Evolutionary conservation across 768 basidiomycete species (phyloP).

Genomic region (Multifurca ochricompacta): DNA sequence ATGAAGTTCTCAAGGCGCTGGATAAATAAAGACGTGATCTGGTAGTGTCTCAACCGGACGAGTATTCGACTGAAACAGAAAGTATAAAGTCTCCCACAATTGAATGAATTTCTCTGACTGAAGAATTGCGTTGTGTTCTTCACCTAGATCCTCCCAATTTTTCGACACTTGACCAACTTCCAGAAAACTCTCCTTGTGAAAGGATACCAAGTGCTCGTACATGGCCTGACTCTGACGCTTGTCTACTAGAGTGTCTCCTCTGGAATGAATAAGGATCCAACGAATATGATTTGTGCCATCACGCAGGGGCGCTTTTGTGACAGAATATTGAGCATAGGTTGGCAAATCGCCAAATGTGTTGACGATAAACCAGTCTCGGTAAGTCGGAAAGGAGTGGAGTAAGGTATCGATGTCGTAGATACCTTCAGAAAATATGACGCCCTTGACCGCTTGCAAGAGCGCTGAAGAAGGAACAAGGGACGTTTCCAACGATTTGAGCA

Average conservation of each 20-base stretch:
- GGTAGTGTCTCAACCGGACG: background rate
- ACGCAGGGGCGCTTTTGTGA: conserved; percentile 35
- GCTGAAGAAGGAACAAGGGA: conserved; percentile 37
- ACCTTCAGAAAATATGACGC: conserved; percentile 62
- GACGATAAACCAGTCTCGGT: conserved; percentile 62
- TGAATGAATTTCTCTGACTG: conserved; percentile 35
- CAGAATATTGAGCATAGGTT: conserved; percentile 44
- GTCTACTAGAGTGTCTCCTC: conserved; percentile 63
- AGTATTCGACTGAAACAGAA: background rate
- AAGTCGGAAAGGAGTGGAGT: conserved; percentile 55
- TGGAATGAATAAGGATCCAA: conserved; percentile 75
- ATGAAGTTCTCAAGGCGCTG: conserved; percentile 43
- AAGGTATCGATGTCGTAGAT: conserved; percentile 69
- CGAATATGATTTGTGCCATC: conserved; percentile 30
- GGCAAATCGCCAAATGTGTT: conserved; percentile 46
- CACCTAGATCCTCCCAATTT: conserved; percentile 35
- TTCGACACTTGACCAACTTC: conserved; percentile 24
- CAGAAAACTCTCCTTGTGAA: conserved; percentile 28
- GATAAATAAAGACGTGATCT: background rate
- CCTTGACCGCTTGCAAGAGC: conserved; percentile 41
- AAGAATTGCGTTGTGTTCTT: conserved; percentile 52
- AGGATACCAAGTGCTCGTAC: conserved; percentile 40
- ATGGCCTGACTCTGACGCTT: conserved; percentile 52
- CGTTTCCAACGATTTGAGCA: conserved; percentile 46
- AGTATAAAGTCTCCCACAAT: conserved; percentile 38